These are phyloP conservation scores for Mycotypha africana DNA, from an alignment of 371 early-diverging fungal species.

Conservation along the genomic window DNA sequence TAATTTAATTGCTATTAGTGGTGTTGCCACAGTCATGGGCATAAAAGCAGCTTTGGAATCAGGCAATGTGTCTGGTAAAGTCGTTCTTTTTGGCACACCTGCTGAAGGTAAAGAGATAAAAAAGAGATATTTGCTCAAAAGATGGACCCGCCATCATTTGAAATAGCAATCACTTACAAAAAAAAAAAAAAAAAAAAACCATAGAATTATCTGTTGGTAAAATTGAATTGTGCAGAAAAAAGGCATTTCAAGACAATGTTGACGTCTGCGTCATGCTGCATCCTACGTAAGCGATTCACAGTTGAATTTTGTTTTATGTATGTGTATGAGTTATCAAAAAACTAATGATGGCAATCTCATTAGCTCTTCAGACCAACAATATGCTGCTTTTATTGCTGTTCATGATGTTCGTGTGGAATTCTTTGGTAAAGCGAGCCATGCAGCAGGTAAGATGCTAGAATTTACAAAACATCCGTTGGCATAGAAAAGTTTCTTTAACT, in stretches of 20 bases:
- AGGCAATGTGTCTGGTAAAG: conserved; percentile 48
- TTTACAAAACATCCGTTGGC: neutral
- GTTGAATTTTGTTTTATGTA: neutral
- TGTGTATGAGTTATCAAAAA: too few species aligned
- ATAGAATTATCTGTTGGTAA: conserved; percentile 68
- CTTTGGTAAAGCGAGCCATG: conserved; percentile 64
- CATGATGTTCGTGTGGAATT: conserved; percentile 52
- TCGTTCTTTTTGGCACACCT: conserved; percentile 75
- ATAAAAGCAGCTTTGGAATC: conserved; percentile 49
- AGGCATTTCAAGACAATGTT: conserved; percentile 58
- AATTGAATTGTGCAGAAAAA: conserved; percentile 56
- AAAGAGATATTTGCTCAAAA: too few species aligned
- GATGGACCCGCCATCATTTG: too few species aligned
- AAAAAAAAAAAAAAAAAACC: too few species aligned
- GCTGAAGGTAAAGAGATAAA: conserved; percentile 50
- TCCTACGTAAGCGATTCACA: conserved; percentile 50
- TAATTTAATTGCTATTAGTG: conserved; percentile 66
- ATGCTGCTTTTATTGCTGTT: conserved; percentile 36
- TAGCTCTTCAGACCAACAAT: conserved; percentile 24
- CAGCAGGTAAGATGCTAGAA: conserved; percentile 21
- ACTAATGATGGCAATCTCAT: neutral
- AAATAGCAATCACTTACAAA: too few species aligned
- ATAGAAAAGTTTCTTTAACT: too few species aligned
- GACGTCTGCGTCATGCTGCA: conserved; percentile 81
- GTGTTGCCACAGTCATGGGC: conserved; percentile 65